Evolutionary conservation across 805 yeast genomes (phyloP).

Genomic region (Lachancea nothofagi): DNA sequence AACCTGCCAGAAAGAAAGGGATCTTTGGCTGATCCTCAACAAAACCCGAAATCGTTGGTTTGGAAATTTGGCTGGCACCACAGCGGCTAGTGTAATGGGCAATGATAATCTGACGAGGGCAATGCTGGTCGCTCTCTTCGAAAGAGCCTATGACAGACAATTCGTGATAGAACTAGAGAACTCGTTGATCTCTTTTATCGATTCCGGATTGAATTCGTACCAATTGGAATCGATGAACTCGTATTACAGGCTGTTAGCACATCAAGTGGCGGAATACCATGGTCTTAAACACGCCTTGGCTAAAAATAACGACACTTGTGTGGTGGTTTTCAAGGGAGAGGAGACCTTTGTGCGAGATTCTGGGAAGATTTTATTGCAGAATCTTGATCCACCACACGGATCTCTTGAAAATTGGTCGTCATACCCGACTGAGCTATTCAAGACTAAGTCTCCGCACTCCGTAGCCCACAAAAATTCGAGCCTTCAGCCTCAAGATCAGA

Average conservation of each 20-base stretch:
- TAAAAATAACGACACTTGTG: conserved; percentile 44
- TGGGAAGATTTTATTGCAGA: conserved; percentile 18
- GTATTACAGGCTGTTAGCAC: conserved; percentile 60
- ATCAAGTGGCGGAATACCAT: conserved; percentile 66
- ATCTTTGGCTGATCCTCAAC: neutral
- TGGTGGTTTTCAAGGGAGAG: conserved; percentile 38
- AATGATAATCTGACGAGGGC: conserved; percentile 27
- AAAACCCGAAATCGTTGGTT: neutral
- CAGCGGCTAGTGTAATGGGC: conserved; percentile 6
- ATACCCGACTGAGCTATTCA: neutral
- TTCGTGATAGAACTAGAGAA: conserved; percentile 47
- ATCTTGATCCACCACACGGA: conserved; percentile 14
- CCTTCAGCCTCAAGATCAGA: neutral
- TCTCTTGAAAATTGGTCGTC: neutral
- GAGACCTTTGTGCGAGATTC: conserved; percentile 16
- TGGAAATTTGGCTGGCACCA: neutral
- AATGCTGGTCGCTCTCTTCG: conserved; percentile 38
- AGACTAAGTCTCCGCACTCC: neutral
- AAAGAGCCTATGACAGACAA: conserved; percentile 40
- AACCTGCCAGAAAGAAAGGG: neutral
- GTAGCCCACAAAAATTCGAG: neutral
- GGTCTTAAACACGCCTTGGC: conserved; percentile 51
- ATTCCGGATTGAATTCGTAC: conserved; percentile 36
- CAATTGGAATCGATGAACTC: conserved; percentile 56
- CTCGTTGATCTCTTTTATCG: conserved; percentile 42